Conservation (phyloP, 768 basidiomycete species). For the Boletus vinaceobasis region DNA sequence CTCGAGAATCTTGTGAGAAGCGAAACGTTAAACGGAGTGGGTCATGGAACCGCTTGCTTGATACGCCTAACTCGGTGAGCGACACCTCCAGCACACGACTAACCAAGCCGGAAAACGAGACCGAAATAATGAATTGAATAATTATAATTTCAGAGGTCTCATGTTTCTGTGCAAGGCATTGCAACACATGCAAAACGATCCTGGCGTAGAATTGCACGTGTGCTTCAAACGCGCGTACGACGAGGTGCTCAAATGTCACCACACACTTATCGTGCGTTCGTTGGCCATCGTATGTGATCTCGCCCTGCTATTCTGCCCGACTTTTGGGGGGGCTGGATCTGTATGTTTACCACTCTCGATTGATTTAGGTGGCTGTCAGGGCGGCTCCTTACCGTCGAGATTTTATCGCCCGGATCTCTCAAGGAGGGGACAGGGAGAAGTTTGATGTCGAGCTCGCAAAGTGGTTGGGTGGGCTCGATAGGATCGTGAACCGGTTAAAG, state of each 20-base stretch:
- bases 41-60: conserved; percentile 57
- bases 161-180: conserved; percentile 66
- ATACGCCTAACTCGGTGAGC: conserved; percentile 62
- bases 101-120: conserved; percentile 5
- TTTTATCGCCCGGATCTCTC: conserved; percentile 59
- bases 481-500: conserved; percentile 48
- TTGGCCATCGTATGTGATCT: conserved; percentile 29
- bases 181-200: conserved; percentile 59
- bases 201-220: conserved; percentile 49
- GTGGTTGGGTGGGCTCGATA: conserved; percentile 64
- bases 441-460: conserved; percentile 53
- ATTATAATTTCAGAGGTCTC: conserved; percentile 47
- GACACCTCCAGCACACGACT: conserved; percentile 12
- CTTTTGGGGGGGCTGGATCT: neutral
- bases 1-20: conserved; percentile 58
- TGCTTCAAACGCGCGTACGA: conserved; percentile 76
- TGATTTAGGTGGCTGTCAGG: conserved; percentile 52
- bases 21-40: conserved; percentile 43
- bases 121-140: neutral
- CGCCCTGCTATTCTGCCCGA: neutral
- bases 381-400: conserved; percentile 60
- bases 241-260: conserved; percentile 60
- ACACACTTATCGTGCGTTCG: conserved; percentile 63
- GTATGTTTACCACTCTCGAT: neutral
- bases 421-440: conserved; percentile 60